These are phyloP conservation scores for Gossypium schwendimanii DNA, from an alignment of 441 rosid species.

Conservation along the genomic window DNA sequence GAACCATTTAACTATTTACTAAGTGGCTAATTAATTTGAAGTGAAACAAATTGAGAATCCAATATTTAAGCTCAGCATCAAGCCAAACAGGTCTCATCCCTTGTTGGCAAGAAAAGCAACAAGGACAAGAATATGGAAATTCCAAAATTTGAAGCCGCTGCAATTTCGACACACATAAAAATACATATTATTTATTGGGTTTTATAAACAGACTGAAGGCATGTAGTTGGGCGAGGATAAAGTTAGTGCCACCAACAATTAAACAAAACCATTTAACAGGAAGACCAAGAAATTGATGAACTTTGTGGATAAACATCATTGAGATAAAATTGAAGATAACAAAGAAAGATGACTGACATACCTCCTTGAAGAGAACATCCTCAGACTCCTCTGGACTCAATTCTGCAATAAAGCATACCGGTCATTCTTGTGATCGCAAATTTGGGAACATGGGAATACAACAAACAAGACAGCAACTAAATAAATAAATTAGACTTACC, in stretches of 20 bases:
- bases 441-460: background rate
- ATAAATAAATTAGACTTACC: conserved; percentile 42
- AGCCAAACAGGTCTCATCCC: background rate
- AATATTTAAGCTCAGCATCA: background rate
- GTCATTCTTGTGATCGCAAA: conserved; percentile 1
- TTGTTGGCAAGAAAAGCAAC: background rate
- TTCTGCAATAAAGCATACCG: conserved; percentile 40
- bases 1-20: background rate
- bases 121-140: background rate
- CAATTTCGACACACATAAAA: background rate
- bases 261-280: background rate
- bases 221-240: background rate
- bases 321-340: background rate
- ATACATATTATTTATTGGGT: background rate
- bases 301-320: background rate
- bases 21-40: background rate
- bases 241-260: background rate
- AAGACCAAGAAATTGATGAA: background rate
- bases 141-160: background rate
- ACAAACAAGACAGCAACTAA: background rate
- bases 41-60: conserved; percentile 3
- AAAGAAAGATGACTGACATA: conserved; percentile 5
- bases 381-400: conserved; percentile 93
- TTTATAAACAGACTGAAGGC: background rate
- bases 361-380: conserved; percentile 99